Percentiles rank a stretch among this genome's conserved stretches.
Conservation (phyloP, 1,284 basidiomycete species). For the Meripilus lineatus region DNA sequence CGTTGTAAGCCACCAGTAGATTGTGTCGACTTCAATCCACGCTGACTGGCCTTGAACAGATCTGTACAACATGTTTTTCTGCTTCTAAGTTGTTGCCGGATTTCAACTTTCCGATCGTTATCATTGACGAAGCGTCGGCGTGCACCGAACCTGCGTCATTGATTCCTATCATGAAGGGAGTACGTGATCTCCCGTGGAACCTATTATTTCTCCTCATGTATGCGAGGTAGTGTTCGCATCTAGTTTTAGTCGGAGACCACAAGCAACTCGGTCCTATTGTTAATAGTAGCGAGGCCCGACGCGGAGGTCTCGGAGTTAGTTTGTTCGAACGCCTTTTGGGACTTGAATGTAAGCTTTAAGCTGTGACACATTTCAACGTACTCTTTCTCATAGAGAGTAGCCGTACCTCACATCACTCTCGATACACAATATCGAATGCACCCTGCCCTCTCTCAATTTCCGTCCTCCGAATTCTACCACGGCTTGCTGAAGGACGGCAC, state of each 20-base stretch:
- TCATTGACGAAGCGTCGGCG: conserved; percentile 94
- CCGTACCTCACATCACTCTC: conserved; percentile 82
- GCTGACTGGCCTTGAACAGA: conserved; percentile 38
- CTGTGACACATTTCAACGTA: too few relatives aligned
- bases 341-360: too few relatives aligned
- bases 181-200: too few relatives aligned
- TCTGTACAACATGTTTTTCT: conserved; percentile 82
- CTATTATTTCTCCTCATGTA: too few relatives aligned
- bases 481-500: conserved; percentile 70
- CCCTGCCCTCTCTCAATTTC: conserved; percentile 82
- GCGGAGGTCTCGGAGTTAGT: conserved; percentile 71
- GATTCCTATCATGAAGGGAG: conserved; percentile 86
- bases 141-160: conserved; percentile 88
- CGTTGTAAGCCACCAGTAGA: conserved; percentile 57
- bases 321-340: conserved; percentile 90
- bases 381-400: conserved; percentile 35
- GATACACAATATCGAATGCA: conserved; percentile 96
- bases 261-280: conserved; percentile 93
- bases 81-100: conserved; percentile 54
- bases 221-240: conserved; percentile 60
- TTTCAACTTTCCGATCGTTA: conserved; percentile 89
- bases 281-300: conserved; percentile 63
- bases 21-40: too few relatives aligned
- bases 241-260: conserved; percentile 92
- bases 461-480: conserved; percentile 81